Evolutionary conservation across 768 basidiomycete species (phyloP).

Genomic region (Naganishia friedmannii): DNA sequence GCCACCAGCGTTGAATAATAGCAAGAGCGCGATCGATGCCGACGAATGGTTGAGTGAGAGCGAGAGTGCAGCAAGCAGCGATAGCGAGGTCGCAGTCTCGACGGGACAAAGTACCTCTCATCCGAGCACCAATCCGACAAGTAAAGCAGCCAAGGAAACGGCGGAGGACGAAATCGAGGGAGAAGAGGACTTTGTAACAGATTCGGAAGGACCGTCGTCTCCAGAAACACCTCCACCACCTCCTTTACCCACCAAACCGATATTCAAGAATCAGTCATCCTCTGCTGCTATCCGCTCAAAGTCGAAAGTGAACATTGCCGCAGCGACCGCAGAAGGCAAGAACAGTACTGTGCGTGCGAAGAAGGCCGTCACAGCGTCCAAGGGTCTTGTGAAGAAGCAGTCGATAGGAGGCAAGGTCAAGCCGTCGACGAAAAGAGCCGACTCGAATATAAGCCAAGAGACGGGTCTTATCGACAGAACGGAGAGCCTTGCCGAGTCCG

Average conservation of each 20-base stretch:
- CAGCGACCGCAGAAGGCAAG: neutral
- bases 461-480: neutral
- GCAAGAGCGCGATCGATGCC: neutral
- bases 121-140: neutral
- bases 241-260: neutral
- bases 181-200: neutral
- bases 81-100: neutral
- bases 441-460: neutral
- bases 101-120: neutral
- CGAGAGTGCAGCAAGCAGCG: conserved; percentile 11
- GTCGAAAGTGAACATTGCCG: neutral
- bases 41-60: conserved; percentile 12
- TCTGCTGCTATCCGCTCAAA: neutral
- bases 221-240: conserved; percentile 23
- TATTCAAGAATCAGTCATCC: neutral
- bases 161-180: neutral
- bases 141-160: neutral
- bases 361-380: neutral
- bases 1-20: neutral
- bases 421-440: neutral
- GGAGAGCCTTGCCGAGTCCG: neutral
- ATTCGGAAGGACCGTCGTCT: neutral
- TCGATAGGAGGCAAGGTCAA: neutral
- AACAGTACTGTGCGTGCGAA: neutral
- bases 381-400: neutral